Evolutionary conservation across 2,329 filamentous ascomycete genomes (phyloP).

Genomic region (Fusarium coffeatum): DNA sequence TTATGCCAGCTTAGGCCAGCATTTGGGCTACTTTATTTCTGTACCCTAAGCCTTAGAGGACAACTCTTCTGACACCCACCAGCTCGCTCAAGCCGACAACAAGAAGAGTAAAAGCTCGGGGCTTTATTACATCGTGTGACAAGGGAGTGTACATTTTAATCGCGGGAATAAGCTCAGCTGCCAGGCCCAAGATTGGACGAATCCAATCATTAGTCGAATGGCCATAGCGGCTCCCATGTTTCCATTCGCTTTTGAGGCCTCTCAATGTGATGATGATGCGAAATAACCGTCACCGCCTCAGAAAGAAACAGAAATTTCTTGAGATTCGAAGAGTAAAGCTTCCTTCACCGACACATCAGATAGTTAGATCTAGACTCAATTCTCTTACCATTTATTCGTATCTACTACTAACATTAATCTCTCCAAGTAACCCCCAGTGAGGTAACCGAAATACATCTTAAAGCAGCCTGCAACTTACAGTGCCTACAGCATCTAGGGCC

Average conservation of each 20-base stretch:
- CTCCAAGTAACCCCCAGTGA: constrained; percentile 2
- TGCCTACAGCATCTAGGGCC: not conserved
- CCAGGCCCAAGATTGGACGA: constrained; percentile 34
- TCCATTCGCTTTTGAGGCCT: constrained; percentile 21
- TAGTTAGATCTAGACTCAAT: not conserved
- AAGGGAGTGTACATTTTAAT: constrained; percentile 21
- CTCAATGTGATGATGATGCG: constrained; percentile 8
- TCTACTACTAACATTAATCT: constrained; percentile 12
- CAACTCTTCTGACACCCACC: no score
- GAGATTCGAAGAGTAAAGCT: not conserved
- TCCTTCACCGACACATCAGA: constrained; percentile 13
- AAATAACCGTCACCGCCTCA: constrained; percentile 27
- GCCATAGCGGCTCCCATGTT: constrained; percentile 32
- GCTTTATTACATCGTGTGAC: constrained; percentile 39
- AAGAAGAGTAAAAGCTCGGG: not conserved
- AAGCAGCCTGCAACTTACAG: constrained; percentile 6
- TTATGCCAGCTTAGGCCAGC: no score
- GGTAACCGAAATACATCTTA: constrained; percentile 27
- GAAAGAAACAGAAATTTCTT: not conserved
- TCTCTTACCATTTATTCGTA: not conserved
- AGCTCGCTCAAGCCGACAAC: not conserved
- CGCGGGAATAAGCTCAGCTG: constrained; percentile 41
- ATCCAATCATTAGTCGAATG: not conserved
- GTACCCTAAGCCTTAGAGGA: no score
- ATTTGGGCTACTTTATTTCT: no score